Conservation (phyloP, 225 moss, liverwort and hornwort genomes). For the Takakia lepidozioides region DNA sequence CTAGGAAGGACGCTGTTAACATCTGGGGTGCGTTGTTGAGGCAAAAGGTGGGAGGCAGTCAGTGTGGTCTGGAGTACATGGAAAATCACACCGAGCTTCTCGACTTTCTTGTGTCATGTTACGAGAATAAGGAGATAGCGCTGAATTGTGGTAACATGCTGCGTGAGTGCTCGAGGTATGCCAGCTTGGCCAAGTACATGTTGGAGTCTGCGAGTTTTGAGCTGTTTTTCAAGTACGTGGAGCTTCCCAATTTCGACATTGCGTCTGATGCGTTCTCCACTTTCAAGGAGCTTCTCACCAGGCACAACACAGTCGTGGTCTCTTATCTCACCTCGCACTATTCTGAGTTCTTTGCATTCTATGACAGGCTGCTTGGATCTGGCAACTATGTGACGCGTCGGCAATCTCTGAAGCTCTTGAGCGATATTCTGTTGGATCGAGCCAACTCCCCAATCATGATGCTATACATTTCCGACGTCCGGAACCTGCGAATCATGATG, state of each 20-base stretch:
- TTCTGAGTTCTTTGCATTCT: constrained; percentile 50
- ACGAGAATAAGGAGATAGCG: constrained; percentile 91
- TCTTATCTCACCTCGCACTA: constrained; percentile 77
- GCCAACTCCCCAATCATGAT: constrained; percentile 93
- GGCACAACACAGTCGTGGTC: constrained; percentile 70
- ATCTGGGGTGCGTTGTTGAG: constrained; percentile 84
- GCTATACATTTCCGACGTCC: constrained; percentile 93
- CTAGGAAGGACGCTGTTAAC: constrained; percentile 87
- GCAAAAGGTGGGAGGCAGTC: constrained; percentile 59
- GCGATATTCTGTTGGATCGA: constrained; percentile 87
- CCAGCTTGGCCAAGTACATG: constrained; percentile 79
- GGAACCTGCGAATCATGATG: constrained; percentile 97
- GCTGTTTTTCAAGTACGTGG: constrained; percentile 96
- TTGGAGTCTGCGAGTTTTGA: constrained; percentile 96
- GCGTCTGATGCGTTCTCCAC: constrained; percentile 96
- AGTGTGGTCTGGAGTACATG: constrained; percentile 71
- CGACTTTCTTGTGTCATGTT: constrained; percentile 95
- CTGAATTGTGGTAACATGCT: constrained; percentile 95
- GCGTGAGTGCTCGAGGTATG: constrained; percentile 78
- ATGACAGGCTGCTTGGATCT: constrained; percentile 84
- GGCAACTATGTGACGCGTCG: constrained; percentile 86
- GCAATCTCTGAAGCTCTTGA: constrained; percentile 85
- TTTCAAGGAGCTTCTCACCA: constrained; percentile 93
- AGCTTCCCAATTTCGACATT: constrained; percentile 90
- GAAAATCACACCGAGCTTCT: constrained; percentile 78